A percentile compares a stretch with the other conserved stretches of the same genome.
These are phyloP conservation scores for Mucor saturninus DNA, from an alignment of 371 early-diverging fungal genomes.

Conservation along the genomic window DNA sequence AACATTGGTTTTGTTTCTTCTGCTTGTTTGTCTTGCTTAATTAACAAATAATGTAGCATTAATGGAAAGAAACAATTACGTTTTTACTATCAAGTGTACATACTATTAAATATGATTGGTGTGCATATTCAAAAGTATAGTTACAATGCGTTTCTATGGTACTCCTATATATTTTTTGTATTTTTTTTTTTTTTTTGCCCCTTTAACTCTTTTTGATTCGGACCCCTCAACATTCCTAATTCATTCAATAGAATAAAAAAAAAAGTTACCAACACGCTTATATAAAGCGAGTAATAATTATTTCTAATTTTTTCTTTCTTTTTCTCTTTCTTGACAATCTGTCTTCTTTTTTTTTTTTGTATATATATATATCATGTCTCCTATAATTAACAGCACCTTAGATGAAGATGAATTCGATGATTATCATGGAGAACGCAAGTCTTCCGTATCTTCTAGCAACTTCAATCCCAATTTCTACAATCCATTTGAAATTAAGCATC, in stretches of 20 bases:
- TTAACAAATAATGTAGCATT: background rate
- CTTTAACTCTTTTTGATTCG: conserved; percentile 5
- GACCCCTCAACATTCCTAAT: conserved; percentile 17
- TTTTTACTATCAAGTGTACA: background rate
- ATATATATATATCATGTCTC: conserved; percentile 1
- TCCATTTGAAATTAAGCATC: conserved; percentile 55
- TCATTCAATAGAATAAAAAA: conserved; percentile 10
- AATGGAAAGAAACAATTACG: background rate
- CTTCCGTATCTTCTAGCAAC: conserved; percentile 1
- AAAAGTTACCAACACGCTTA: background rate
- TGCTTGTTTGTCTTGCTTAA: background rate
- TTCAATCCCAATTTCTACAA: conserved; percentile 39
- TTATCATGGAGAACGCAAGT: conserved; percentile 3
- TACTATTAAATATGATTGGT: background rate
- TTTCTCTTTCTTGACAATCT: background rate
- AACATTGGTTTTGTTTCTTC: background rate
- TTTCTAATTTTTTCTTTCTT: background rate
- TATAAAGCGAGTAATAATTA: background rate
- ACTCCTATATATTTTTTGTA: background rate
- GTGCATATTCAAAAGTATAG: background rate
- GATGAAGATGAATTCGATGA: conserved; percentile 4
- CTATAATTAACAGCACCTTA: background rate
- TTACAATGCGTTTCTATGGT: background rate
- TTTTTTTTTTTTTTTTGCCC: background rate
- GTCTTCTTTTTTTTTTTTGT: background rate